Evolutionary conservation across 2,329 filamentous ascomycete genomes (phyloP).

Genomic region (Knufia fluminis): DNA sequence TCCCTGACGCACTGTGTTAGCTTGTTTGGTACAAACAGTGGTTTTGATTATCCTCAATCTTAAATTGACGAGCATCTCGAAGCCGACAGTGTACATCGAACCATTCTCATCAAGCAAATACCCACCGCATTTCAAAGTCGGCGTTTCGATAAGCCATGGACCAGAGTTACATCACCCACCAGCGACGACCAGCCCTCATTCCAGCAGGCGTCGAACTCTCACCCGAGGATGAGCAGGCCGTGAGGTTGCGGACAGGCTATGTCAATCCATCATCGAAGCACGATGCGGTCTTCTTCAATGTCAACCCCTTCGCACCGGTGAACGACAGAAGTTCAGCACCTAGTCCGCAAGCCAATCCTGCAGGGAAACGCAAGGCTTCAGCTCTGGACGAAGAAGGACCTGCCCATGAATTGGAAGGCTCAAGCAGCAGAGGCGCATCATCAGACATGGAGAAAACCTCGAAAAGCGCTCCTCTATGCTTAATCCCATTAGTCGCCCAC

Average conservation of each 20-base stretch:
- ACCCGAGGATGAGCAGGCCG: conserved; percentile 2
- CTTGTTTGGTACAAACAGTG: too few relatives aligned
- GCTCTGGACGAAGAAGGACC: background rate
- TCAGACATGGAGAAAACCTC: background rate
- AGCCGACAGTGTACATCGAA: too few relatives aligned
- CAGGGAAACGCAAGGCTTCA: background rate
- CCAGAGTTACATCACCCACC: conserved; percentile 6
- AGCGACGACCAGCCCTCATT: conserved; percentile 7
- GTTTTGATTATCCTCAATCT: too few relatives aligned
- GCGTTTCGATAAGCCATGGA: conserved; percentile 1
- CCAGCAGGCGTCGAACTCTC: background rate
- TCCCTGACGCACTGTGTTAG: too few relatives aligned
- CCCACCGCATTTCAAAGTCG: too few relatives aligned
- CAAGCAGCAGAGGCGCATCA: background rate
- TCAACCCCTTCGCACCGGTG: background rate
- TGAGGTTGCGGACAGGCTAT: conserved; percentile 1
- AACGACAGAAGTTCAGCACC: background rate
- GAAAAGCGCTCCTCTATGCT: too few relatives aligned
- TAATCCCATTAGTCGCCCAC: too few relatives aligned
- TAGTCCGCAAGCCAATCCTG: background rate
- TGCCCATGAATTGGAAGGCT: background rate
- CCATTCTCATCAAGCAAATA: too few relatives aligned
- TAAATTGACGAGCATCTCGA: too few relatives aligned
- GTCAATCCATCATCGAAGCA: background rate
- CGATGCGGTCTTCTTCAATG: background rate